Conservation (phyloP, 2,329 filamentous ascomycete genomes). For the Pseudofabraea citricarpa region DNA sequence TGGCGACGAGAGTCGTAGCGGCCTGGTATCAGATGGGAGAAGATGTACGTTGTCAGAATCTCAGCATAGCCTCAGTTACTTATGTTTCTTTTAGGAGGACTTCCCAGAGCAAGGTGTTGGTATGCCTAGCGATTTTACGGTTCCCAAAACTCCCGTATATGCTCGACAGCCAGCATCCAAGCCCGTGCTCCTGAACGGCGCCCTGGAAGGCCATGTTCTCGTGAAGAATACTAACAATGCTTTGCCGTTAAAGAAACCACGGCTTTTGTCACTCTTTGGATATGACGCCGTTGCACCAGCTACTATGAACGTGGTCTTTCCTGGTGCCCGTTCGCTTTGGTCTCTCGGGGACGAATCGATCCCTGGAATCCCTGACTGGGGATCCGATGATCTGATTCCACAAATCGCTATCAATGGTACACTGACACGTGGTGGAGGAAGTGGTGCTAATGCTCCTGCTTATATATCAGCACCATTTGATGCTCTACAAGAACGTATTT, state of each 20-base stretch:
- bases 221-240: slow-evolving; percentile 51
- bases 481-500: slow-evolving; percentile 45
- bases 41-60: slow-evolving; percentile 31
- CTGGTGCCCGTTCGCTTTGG: not conserved
- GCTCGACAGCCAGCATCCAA: slow-evolving; percentile 46
- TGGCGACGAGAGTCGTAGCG: slow-evolving; percentile 60
- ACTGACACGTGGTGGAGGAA: slow-evolving; percentile 39
- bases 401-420: slow-evolving; percentile 44
- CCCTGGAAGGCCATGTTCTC: slow-evolving; percentile 59
- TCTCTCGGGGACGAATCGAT: not conserved
- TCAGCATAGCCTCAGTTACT: not conserved
- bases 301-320: not conserved
- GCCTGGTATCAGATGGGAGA: slow-evolving; percentile 56
- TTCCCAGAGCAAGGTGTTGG: slow-evolving; percentile 35
- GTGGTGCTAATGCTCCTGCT: slow-evolving; percentile 41
- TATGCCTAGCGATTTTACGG: slow-evolving; percentile 43
- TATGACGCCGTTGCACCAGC: slow-evolving; percentile 44
- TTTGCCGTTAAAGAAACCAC: slow-evolving; percentile 43
- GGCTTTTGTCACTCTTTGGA: slow-evolving; percentile 53
- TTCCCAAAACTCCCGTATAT: slow-evolving; percentile 48
- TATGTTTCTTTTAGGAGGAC: slow-evolving; percentile 7
- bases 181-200: slow-evolving; percentile 47
- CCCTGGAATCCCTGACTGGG: not conserved
- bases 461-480: slow-evolving; percentile 50
- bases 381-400: not conserved